Evolutionary conservation across 2,329 filamentous ascomycete genomes (phyloP).

Genomic region (Rachicladosporium sp.): DNA sequence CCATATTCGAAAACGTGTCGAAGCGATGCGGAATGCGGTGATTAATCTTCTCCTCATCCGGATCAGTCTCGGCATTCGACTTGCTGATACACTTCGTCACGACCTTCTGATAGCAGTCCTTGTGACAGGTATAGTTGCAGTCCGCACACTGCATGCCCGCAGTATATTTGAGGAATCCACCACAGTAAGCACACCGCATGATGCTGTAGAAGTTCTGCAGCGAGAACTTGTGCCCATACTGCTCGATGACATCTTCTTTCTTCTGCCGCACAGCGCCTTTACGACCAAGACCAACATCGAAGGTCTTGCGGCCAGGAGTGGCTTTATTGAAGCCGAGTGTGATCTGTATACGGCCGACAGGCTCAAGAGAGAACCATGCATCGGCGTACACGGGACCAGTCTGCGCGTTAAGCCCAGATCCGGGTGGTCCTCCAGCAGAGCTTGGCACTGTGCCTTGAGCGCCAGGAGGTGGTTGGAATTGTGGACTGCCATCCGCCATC

Average conservation of each 20-base stretch:
- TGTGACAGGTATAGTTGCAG: constrained; percentile 99
- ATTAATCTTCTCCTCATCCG: constrained; percentile 99
- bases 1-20: constrained; percentile 91
- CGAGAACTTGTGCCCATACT: constrained; percentile 98
- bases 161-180: constrained; percentile 96
- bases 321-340: constrained; percentile 88
- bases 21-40: constrained; percentile 97
- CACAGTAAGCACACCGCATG: constrained; percentile 96
- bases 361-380: constrained; percentile 94
- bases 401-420: constrained; percentile 35
- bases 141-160: constrained; percentile 98
- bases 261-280: constrained; percentile 94
- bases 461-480: constrained; percentile 40
- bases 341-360: constrained; percentile 81
- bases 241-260: constrained; percentile 96
- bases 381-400: constrained; percentile 55
- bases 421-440: constrained; percentile 27
- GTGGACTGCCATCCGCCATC: constrained; percentile 56
- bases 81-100: constrained; percentile 99
- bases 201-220: constrained; percentile 99
- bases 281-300: constrained; percentile 82
- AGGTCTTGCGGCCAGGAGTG: constrained; percentile 65
- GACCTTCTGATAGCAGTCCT: constrained; percentile 90
- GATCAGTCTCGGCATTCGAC: constrained; percentile 94
- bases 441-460: constrained; percentile 23